phyloP scores from a whole-genome alignment of 106 monocot genomes.

The Xerophyta viscosa region DNA sequence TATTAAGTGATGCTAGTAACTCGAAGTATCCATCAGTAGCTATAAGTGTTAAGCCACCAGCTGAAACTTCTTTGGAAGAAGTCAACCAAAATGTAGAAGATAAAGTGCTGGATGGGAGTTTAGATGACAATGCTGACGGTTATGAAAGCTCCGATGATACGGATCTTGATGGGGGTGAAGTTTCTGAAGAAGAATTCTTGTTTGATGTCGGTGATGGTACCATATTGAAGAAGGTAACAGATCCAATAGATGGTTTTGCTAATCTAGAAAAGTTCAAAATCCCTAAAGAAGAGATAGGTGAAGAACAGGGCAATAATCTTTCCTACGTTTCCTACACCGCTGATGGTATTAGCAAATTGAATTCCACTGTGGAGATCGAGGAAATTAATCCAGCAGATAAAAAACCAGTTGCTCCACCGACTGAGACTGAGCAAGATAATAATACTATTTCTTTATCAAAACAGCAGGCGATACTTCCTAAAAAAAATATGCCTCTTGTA shows the following conservation, averaged over 20 bases:
- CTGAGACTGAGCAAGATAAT: background rate
- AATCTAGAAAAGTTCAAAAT: constrained; percentile 7
- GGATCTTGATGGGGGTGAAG: constrained; percentile 22
- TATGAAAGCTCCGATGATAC: constrained; percentile 15
- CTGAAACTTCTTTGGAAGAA: background rate
- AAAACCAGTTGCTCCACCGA: background rate
- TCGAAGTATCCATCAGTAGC: background rate
- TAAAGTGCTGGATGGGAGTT: background rate
- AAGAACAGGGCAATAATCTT: constrained; percentile 1
- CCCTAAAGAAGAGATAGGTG: constrained; percentile 1
- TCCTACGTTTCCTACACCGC: background rate
- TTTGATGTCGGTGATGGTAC: constrained; percentile 6
- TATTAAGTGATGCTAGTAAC: constrained; percentile 24
- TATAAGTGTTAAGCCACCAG: background rate
- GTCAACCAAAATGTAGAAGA: background rate
- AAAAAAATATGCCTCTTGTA: background rate
- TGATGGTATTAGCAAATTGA: background rate
- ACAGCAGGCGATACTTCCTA: background rate
- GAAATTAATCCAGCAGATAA: background rate
- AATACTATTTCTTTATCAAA: background rate
- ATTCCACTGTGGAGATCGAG: background rate
- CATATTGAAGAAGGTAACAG: constrained; percentile 14
- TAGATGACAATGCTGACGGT: constrained; percentile 1
- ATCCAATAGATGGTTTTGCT: constrained; percentile 9
- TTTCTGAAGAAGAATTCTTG: constrained; percentile 18